Percentiles rank a stretch among this genome's conserved stretches.
Evolutionary conservation across 768 basidiomycete genomes (phyloP).

Genomic region (Gymnopilus dilepis): DNA sequence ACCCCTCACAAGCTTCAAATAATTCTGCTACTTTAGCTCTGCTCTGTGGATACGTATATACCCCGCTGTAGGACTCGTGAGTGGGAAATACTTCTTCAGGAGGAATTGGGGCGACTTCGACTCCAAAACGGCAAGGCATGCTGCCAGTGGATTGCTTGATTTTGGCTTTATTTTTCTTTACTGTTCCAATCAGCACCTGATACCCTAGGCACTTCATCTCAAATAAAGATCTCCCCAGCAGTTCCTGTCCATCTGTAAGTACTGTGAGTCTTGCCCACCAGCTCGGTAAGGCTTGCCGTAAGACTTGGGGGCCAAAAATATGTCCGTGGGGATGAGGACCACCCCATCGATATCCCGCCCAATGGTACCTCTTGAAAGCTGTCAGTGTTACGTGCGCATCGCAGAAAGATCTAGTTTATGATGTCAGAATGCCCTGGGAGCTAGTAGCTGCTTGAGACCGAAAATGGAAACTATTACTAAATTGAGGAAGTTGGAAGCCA

Average conservation of each 20-base stretch:
- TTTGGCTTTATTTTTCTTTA: too few relatives aligned
- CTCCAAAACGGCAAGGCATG: too few relatives aligned
- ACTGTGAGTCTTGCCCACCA: not conserved
- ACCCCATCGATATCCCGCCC: not conserved
- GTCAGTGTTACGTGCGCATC: not conserved
- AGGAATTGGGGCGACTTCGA: too few relatives aligned
- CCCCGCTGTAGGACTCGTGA: too few relatives aligned
- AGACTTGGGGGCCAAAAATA: not conserved
- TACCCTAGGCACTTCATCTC: not conserved
- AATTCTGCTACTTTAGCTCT: too few relatives aligned
- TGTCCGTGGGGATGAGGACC: not conserved
- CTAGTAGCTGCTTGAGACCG: not conserved
- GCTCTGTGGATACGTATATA: too few relatives aligned
- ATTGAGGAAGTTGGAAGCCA: not conserved
- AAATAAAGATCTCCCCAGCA: not conserved
- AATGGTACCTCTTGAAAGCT: too few relatives aligned
- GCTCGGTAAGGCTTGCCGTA: not conserved
- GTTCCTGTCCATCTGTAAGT: not conserved
- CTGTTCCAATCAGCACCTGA: not conserved
- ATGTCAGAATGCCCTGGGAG: not conserved
- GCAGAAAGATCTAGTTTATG: not conserved
- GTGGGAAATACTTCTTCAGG: too few relatives aligned
- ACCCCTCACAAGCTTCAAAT: too few relatives aligned
- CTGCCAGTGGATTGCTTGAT: too few relatives aligned
- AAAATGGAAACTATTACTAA: not conserved